phyloP scores from a whole-genome alignment of 768 basidiomycete species.

The Trametes cubensis region DNA sequence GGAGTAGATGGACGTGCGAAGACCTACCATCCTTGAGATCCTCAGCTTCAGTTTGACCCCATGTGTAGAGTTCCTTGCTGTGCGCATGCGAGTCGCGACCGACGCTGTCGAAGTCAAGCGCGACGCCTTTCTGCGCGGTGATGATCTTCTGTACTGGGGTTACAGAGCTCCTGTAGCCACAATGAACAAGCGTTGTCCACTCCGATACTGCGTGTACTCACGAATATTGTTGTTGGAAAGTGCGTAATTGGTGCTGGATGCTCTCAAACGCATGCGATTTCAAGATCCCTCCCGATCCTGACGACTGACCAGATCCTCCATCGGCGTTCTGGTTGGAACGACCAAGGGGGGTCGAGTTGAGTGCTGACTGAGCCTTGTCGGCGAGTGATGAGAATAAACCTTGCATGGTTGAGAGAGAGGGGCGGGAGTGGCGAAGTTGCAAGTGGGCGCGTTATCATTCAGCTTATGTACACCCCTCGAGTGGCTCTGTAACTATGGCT shows the following conservation, averaged over 20 bases:
- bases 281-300: slow-evolving; percentile 21
- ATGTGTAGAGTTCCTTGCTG: slow-evolving; percentile 84
- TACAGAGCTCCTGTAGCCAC: slow-evolving; percentile 46
- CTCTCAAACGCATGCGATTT: slow-evolving; percentile 51
- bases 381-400: slow-evolving; percentile 67
- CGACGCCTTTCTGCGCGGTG: slow-evolving; percentile 75
- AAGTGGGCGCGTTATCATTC: slow-evolving; percentile 18
- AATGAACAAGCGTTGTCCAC: background rate
- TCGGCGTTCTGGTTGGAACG: slow-evolving; percentile 47
- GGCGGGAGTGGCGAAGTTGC: slow-evolving; percentile 18
- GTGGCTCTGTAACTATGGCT: slow-evolving; percentile 23
- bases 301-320: slow-evolving; percentile 33
- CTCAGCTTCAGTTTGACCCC: slow-evolving; percentile 72
- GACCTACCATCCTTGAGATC: slow-evolving; percentile 77
- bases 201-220: slow-evolving; percentile 36
- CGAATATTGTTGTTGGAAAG: slow-evolving; percentile 75
- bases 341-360: slow-evolving; percentile 63
- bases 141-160: slow-evolving; percentile 77
- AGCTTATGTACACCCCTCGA: slow-evolving; percentile 23
- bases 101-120: slow-evolving; percentile 70
- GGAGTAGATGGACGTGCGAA: slow-evolving; percentile 8
- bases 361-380: slow-evolving; percentile 76
- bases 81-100: slow-evolving; percentile 68
- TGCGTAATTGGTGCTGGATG: slow-evolving; percentile 73
- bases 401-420: slow-evolving; percentile 42